Evolutionary conservation across 768 basidiomycete genomes (phyloP).

Genomic region (Phlebiopsis gigantea): DNA sequence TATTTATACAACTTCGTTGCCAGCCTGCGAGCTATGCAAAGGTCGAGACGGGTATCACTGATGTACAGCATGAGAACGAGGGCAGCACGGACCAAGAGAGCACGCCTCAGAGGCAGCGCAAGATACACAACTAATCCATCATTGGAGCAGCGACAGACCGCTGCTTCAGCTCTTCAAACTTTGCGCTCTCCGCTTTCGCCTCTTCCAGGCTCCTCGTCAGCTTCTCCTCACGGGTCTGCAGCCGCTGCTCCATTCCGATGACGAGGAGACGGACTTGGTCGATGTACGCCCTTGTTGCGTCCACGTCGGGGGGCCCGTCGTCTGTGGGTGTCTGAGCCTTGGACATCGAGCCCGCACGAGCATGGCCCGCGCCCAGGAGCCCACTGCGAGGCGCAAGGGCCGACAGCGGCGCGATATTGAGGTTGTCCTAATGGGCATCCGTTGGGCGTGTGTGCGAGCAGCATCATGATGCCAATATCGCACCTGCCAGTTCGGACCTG

Average conservation of each 20-base stretch:
- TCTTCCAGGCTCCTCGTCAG: slow-evolving; percentile 52
- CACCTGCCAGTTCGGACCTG: slow-evolving; percentile 83
- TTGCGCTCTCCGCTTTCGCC: slow-evolving; percentile 54
- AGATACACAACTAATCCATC: too few relatives aligned
- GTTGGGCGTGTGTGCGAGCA: neutral
- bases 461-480: slow-evolving; percentile 17
- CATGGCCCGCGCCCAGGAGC: slow-evolving; percentile 12
- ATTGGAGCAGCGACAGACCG: too few relatives aligned
- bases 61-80: too few relatives aligned
- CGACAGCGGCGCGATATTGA: slow-evolving; percentile 34
- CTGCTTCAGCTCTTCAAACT: slow-evolving; percentile 46
- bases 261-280: slow-evolving; percentile 66
- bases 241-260: slow-evolving; percentile 71
- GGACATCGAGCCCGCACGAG: slow-evolving; percentile 9
- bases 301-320: slow-evolving; percentile 19
- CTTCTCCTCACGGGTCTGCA: slow-evolving; percentile 58
- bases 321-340: neutral
- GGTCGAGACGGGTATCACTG: too few relatives aligned
- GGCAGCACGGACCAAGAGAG: too few relatives aligned
- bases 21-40: too few relatives aligned
- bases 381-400: slow-evolving; percentile 22
- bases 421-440: slow-evolving; percentile 19
- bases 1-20: too few relatives aligned
- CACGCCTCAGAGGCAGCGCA: too few relatives aligned
- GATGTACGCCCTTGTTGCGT: slow-evolving; percentile 51